These are phyloP conservation scores for Exobasidium rhododendri DNA, from an alignment of 1,284 basidiomycete genomes.

Conservation along the genomic window DNA sequence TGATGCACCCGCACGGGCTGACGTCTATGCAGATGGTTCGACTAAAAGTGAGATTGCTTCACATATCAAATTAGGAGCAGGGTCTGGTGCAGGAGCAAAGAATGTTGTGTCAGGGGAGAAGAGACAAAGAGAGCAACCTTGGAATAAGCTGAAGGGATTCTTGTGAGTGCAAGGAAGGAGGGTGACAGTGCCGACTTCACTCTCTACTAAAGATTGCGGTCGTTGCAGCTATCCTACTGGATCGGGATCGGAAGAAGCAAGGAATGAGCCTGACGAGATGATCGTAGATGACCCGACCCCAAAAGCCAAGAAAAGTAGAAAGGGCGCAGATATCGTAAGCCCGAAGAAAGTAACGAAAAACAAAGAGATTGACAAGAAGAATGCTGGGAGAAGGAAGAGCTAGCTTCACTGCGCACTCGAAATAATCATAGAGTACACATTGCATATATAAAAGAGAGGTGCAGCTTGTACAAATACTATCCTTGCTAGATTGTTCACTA, in stretches of 20 bases:
- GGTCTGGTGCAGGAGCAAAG: background rate
- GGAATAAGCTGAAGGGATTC: slow-evolving; percentile 8
- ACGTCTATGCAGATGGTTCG: background rate
- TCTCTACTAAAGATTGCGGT: too few species aligned
- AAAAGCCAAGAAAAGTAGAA: background rate
- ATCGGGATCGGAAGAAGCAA: background rate
- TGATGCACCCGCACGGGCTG: background rate
- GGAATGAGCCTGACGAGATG: background rate
- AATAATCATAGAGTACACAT: background rate
- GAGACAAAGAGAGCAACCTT: slow-evolving; percentile 7
- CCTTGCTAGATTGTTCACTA: background rate
- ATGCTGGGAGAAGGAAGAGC: background rate
- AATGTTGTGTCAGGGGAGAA: background rate
- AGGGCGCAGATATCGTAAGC: background rate
- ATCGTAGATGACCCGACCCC: background rate
- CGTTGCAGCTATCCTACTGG: background rate
- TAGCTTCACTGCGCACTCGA: background rate
- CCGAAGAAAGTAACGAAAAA: background rate
- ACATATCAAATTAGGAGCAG: background rate
- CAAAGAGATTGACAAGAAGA: background rate
- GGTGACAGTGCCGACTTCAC: too few species aligned
- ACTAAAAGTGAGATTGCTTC: background rate
- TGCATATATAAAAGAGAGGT: background rate
- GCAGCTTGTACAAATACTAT: background rate
- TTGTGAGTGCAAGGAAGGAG: background rate